Percentiles rank a stretch among this genome's conserved stretches.
phyloP scores from a whole-genome alignment of 2,329 filamentous ascomycete genomes.

The Capronia epimyces region DNA sequence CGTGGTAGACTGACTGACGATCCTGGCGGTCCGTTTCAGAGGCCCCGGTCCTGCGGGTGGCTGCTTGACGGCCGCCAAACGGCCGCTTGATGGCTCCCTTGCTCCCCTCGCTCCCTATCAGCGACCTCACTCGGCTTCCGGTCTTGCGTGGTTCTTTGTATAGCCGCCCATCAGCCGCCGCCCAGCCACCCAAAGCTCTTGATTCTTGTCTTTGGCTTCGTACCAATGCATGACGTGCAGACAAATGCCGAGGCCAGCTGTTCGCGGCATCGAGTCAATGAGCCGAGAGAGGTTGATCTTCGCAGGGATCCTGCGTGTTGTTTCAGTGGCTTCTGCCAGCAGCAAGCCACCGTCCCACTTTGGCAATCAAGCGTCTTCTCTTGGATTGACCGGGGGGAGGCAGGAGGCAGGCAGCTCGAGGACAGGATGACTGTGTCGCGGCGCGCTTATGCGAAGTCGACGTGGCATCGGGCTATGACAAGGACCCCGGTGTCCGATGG shows the following conservation, averaged over 20 bases:
- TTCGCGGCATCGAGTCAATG: not conserved
- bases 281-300: not conserved
- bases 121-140: conserved; percentile 6
- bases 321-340: not conserved
- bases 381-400: not conserved
- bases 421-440: not conserved
- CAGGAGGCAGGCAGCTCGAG: not conserved
- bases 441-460: not conserved
- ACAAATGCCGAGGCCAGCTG: not conserved
- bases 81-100: not conserved
- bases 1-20: not conserved
- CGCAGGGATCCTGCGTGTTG: not conserved
- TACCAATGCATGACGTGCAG: conserved; percentile 19
- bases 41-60: conserved; percentile 8
- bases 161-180: conserved; percentile 20
- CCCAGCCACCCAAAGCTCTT: conserved; percentile 8
- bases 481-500: not conserved
- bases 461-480: not conserved
- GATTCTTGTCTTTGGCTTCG: not conserved
- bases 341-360: not conserved
- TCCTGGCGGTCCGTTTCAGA: not conserved
- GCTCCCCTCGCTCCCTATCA: conserved; percentile 11
- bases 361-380: not conserved
- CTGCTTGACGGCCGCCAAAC: conserved; percentile 3
- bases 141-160: conserved; percentile 13